These are phyloP conservation scores for Tirmania nivea DNA, from an alignment of 495 filamentous ascomycete genomes.

Conservation along the genomic window DNA sequence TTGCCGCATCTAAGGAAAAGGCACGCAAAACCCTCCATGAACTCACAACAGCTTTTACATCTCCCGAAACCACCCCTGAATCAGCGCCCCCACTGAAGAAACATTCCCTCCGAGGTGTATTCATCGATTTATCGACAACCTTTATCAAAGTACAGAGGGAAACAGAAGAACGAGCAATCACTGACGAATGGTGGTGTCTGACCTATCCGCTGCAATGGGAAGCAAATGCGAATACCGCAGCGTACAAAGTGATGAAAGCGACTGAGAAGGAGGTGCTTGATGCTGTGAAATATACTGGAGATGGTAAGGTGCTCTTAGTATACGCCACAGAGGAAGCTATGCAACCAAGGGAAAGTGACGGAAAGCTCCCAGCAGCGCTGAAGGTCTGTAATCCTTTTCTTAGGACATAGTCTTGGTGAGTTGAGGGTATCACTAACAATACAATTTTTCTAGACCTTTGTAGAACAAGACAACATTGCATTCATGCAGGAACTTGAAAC, in stretches of 20 bases:
- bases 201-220: slow-evolving; percentile 11
- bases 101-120: slow-evolving; percentile 15
- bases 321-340: slow-evolving; percentile 23
- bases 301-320: slow-evolving; percentile 16
- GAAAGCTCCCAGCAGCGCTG: slow-evolving; percentile 18
- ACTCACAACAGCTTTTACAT: slow-evolving; percentile 11
- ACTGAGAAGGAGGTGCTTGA: slow-evolving; percentile 21
- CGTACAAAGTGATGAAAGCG: slow-evolving; percentile 18
- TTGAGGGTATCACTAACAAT: too few relatives aligned
- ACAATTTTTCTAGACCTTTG: not conserved
- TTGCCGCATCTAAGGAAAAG: slow-evolving; percentile 4
- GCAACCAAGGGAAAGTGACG: slow-evolving; percentile 1
- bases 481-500: slow-evolving; percentile 13
- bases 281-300: slow-evolving; percentile 18
- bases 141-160: slow-evolving; percentile 10
- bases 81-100: slow-evolving; percentile 6
- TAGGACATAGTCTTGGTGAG: too few relatives aligned
- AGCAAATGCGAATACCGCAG: slow-evolving; percentile 12
- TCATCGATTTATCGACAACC: slow-evolving; percentile 6
- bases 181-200: slow-evolving; percentile 25
- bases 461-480: slow-evolving; percentile 14
- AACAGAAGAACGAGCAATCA: slow-evolving; percentile 8
- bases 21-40: slow-evolving; percentile 7
- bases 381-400: slow-evolving; percentile 13
- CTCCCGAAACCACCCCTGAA: slow-evolving; percentile 10